A percentile compares a stretch with the other conserved stretches of the same genome.
Evolutionary conservation across 1,139 yeast genomes (phyloP).

Genomic region (Keqinozyma sinolaborantium): DNA sequence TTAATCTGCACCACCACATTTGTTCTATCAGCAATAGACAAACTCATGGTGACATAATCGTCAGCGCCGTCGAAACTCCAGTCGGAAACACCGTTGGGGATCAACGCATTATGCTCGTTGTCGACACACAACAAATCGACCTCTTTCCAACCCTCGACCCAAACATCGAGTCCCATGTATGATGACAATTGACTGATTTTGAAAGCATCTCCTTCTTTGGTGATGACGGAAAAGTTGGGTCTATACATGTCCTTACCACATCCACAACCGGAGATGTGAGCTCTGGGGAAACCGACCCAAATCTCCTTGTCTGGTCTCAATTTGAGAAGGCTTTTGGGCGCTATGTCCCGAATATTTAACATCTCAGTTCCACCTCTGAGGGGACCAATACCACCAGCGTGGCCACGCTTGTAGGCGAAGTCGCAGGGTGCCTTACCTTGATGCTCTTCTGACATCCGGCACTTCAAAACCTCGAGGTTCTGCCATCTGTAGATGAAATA

Average conservation of each 20-base stretch:
- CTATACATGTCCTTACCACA: slow-evolving; percentile 35
- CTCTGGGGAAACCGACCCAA: slow-evolving; percentile 37
- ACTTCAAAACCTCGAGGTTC: slow-evolving; percentile 30
- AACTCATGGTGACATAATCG: slow-evolving; percentile 27
- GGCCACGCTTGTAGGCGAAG: slow-evolving; percentile 19
- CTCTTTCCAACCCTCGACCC: slow-evolving; percentile 29
- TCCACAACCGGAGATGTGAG: slow-evolving; percentile 32
- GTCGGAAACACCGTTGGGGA: slow-evolving; percentile 35
- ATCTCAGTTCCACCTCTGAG: slow-evolving; percentile 39
- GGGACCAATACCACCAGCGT: slow-evolving; percentile 23
- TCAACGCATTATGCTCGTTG: slow-evolving; percentile 27
- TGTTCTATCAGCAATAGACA: slow-evolving; percentile 32
- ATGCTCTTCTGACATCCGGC: slow-evolving; percentile 20
- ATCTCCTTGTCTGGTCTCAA: slow-evolving; percentile 15
- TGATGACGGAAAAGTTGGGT: slow-evolving; percentile 29
- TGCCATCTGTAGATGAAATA: slow-evolving; percentile 38
- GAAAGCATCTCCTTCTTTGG: slow-evolving; percentile 16
- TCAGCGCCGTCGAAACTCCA: slow-evolving; percentile 19
- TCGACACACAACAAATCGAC: slow-evolving; percentile 22
- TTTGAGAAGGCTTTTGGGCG: slow-evolving; percentile 6
- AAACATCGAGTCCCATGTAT: slow-evolving; percentile 31
- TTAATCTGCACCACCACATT: slow-evolving; percentile 27
- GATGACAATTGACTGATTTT: slow-evolving; percentile 30
- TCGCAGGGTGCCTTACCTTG: slow-evolving; percentile 21
- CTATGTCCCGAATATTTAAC: slow-evolving; percentile 20